Conservation (phyloP, 257 asterid species). For the Datura wrightii region DNA sequence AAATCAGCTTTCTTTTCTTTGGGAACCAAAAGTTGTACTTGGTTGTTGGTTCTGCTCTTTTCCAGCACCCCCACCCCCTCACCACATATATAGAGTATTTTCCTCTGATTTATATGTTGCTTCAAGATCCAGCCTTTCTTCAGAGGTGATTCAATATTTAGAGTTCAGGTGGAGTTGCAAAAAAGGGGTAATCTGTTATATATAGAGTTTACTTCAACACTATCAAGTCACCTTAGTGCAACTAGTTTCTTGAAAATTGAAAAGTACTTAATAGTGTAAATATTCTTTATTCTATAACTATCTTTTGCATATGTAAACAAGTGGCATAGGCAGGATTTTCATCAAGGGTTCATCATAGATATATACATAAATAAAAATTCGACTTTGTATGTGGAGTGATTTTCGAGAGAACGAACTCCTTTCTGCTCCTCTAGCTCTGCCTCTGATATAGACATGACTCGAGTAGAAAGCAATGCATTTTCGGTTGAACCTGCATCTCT, state of each 20-base stretch:
- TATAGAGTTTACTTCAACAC: neutral
- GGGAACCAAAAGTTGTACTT: neutral
- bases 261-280: too few species aligned
- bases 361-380: too few species aligned
- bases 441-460: neutral
- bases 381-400: neutral
- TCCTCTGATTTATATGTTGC: neutral
- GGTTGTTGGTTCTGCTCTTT: neutral
- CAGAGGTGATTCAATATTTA: neutral
- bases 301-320: neutral
- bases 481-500: neutral
- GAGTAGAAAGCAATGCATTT: neutral
- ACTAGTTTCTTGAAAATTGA: neutral
- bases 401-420: too few species aligned
- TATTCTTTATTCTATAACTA: too few species aligned
- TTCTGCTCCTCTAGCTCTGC: too few species aligned
- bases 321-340: neutral
- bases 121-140: neutral
- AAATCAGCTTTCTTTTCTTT: neutral
- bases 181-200: too few species aligned
- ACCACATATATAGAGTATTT: too few species aligned
- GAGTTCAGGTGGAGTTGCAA: neutral
- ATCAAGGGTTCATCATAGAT: neutral
- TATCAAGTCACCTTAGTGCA: neutral
- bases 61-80: too few species aligned